phyloP scores from a whole-genome alignment of 2,329 filamentous ascomycete species.

The Paecilomyces variotii region DNA sequence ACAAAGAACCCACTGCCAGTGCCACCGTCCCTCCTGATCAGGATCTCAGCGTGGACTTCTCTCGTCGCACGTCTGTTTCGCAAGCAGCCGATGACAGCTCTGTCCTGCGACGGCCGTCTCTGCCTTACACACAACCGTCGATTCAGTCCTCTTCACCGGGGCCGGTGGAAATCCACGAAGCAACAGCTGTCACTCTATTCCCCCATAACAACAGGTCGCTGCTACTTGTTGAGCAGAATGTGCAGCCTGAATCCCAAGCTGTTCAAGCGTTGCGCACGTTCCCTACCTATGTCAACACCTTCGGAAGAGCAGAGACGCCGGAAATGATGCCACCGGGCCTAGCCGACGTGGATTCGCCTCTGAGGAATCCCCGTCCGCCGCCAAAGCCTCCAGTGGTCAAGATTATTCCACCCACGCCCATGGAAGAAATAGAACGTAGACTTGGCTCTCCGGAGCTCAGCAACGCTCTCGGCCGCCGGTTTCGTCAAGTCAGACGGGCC shows the following conservation, averaged over 20 bases:
- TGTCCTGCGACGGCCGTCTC: constrained; percentile 39
- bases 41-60: constrained; percentile 16
- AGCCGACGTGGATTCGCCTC: constrained; percentile 44
- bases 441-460: constrained; percentile 17
- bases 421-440: constrained; percentile 34
- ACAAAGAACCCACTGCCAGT: constrained; percentile 14
- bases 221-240: constrained; percentile 52
- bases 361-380: constrained; percentile 51
- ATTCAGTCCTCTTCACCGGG: constrained; percentile 43
- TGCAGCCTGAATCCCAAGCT: constrained; percentile 20
- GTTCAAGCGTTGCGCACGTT: constrained; percentile 20
- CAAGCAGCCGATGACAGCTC: constrained; percentile 30
- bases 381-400: constrained; percentile 50
- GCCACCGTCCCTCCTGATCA: constrained; percentile 11
- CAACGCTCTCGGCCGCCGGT: constrained; percentile 19
- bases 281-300: constrained; percentile 4
- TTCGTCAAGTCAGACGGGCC: constrained; percentile 30
- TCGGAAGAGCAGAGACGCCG: constrained; percentile 18
- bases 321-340: constrained; percentile 11
- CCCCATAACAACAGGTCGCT: constrained; percentile 57
- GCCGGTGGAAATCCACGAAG: constrained; percentile 52
- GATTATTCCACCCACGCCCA: constrained; percentile 48
- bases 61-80: constrained; percentile 27
- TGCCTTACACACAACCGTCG: constrained; percentile 41
- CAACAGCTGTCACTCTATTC: constrained; percentile 52